Evolutionary conservation across 139 green algal genomes (phyloP).

Genomic region (Raphidocelis subcapitata): DNA sequence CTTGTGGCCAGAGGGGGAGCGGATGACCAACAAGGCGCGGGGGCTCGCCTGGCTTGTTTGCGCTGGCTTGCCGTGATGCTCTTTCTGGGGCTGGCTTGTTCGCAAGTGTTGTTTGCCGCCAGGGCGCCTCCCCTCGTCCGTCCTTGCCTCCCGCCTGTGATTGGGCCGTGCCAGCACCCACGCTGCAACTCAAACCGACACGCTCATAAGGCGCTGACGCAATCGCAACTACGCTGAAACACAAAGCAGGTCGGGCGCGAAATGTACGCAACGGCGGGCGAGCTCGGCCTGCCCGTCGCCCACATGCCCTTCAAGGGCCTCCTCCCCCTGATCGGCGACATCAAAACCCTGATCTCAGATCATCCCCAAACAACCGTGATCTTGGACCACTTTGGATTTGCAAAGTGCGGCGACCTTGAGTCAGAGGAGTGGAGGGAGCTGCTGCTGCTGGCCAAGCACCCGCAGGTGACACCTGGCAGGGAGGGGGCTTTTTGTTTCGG

Average conservation of each 20-base stretch:
- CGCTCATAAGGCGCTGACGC: not conserved
- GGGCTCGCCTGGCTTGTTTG: not conserved
- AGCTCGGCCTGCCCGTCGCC: constrained; percentile 57
- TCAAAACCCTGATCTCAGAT: constrained; percentile 42
- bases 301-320: constrained; percentile 76
- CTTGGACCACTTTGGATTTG: constrained; percentile 76
- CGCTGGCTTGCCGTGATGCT: not conserved
- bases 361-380: constrained; percentile 61
- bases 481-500: no score
- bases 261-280: constrained; percentile 53
- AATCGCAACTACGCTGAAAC: not conserved
- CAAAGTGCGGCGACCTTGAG: constrained; percentile 30
- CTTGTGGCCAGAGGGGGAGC: constrained; percentile 58
- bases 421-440: constrained; percentile 43
- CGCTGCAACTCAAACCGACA: not conserved
- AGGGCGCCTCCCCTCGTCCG: not conserved
- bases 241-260: constrained; percentile 35
- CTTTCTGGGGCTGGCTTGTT: not conserved
- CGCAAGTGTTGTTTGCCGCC: not conserved
- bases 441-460: constrained; percentile 42
- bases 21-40: constrained; percentile 65
- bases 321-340: constrained; percentile 48
- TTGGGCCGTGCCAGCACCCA: not conserved
- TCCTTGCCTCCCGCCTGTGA: not conserved
- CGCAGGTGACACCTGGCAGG: no score